phyloP scores from a whole-genome alignment of 106 monocot genomes.

The Phalaenopsis aphrodite region DNA sequence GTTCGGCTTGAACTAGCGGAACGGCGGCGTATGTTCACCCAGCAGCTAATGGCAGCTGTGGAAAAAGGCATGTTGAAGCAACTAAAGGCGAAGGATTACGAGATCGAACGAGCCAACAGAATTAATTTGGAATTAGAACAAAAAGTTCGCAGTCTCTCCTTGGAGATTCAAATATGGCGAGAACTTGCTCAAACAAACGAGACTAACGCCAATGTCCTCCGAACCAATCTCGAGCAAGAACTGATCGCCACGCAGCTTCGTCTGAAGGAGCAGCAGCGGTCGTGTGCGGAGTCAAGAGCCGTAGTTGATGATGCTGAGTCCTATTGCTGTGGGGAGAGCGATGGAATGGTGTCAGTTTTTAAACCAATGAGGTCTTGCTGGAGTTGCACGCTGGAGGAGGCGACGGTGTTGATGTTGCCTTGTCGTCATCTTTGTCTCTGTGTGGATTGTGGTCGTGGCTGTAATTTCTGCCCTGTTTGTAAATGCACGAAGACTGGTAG shows the following conservation, averaged over 20 bases:
- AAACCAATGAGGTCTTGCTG: neutral
- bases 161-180: neutral
- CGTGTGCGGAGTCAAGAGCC: neutral
- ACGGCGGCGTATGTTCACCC: neutral
- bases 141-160: neutral
- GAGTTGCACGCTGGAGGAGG: neutral
- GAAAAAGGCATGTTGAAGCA: neutral
- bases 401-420: conserved; percentile 10
- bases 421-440: conserved; percentile 16
- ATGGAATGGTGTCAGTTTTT: neutral
- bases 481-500: conserved; percentile 26
- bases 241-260: neutral
- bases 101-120: neutral
- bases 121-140: neutral
- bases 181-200: conserved; percentile 7
- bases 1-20: neutral
- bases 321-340: conserved; percentile 2
- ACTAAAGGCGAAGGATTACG: conserved; percentile 5
- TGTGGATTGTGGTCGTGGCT: neutral
- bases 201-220: neutral
- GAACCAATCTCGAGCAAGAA: conserved; percentile 1
- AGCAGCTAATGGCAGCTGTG: neutral
- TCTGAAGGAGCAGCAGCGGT: neutral
- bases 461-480: conserved; percentile 4
- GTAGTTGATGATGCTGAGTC: neutral